phyloP scores from a whole-genome alignment of 495 filamentous ascomycete genomes.

The Penicillium canariense region DNA sequence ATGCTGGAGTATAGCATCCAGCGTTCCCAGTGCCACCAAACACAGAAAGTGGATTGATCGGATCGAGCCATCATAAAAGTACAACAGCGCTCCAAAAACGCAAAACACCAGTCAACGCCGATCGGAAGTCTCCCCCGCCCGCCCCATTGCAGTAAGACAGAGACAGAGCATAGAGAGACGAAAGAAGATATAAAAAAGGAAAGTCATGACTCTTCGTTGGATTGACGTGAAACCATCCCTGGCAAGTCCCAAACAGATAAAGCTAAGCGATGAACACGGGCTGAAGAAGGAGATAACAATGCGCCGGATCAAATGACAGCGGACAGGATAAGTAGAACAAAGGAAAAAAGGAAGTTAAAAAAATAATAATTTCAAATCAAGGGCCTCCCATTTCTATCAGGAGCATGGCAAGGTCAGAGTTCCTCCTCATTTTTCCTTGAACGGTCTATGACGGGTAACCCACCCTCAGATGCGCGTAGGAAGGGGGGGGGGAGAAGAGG shows the following conservation, averaged over 20 bases:
- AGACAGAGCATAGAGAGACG: slow-evolving; percentile 3
- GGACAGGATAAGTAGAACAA: neutral
- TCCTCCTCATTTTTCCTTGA: slow-evolving; percentile 15
- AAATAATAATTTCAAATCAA: slow-evolving; percentile 12
- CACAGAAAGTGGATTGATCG: too few species aligned
- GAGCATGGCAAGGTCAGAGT: slow-evolving; percentile 27
- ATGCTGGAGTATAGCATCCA: too few species aligned
- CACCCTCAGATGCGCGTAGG: slow-evolving; percentile 25
- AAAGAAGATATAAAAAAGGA: slow-evolving; percentile 21
- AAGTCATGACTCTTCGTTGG: slow-evolving; percentile 48
- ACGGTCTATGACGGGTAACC: slow-evolving; percentile 30
- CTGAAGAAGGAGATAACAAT: slow-evolving; percentile 18
- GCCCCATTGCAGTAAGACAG: neutral
- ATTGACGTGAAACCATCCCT: slow-evolving; percentile 45
- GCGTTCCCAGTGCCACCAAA: too few species aligned
- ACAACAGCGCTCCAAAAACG: neutral
- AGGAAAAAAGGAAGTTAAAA: slow-evolving; percentile 5
- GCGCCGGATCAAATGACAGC: slow-evolving; percentile 20
- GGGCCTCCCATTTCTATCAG: slow-evolving; percentile 31
- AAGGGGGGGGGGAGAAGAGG: neutral
- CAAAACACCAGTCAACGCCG: neutral
- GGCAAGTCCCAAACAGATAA: slow-evolving; percentile 27
- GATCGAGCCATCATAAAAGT: neutral
- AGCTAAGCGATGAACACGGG: slow-evolving; percentile 21
- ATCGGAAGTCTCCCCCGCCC: neutral